phyloP scores from a whole-genome alignment of 2,329 filamentous ascomycete genomes.

The Neopestalotiopsis clavispora region DNA sequence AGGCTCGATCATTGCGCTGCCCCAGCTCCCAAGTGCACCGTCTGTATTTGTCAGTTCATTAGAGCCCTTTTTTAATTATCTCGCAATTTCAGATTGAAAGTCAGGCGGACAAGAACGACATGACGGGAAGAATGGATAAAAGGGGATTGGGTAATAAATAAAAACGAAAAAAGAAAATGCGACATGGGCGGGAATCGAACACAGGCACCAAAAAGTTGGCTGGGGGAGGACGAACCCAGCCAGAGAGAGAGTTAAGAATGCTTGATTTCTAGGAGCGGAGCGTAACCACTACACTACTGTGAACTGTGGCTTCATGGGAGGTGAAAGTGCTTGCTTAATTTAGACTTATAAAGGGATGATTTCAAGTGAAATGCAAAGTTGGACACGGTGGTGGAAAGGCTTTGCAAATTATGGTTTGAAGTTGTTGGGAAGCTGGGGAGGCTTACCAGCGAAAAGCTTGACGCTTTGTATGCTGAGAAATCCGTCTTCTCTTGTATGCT shows the following conservation, averaged over 20 bases:
- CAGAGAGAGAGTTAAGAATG: not conserved
- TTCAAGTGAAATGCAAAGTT: no score
- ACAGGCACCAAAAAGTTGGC: not conserved
- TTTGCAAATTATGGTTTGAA: not conserved
- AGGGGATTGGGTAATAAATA: not conserved
- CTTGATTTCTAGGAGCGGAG: not conserved
- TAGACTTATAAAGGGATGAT: not conserved
- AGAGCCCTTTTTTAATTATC: no score
- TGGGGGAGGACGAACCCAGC: no score
- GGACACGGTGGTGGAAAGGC: not conserved
- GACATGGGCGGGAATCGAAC: not conserved
- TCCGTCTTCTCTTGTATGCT: conserved; percentile 48
- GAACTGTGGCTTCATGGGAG: not conserved
- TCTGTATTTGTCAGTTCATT: conserved; percentile 45
- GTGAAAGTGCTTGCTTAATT: not conserved
- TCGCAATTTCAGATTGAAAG: no score
- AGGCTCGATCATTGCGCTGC: conserved; percentile 72
- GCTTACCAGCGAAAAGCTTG: conserved; percentile 71
- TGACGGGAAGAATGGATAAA: no score
- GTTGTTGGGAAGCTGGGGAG: not conserved
- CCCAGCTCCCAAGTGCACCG: conserved; percentile 73
- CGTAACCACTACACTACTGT: not conserved
- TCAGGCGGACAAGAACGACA: no score
- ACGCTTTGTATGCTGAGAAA: conserved; percentile 65
- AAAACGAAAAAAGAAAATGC: not conserved